These are phyloP conservation scores for Kokia cookei DNA, from an alignment of 441 rosid species.

Conservation along the genomic window DNA sequence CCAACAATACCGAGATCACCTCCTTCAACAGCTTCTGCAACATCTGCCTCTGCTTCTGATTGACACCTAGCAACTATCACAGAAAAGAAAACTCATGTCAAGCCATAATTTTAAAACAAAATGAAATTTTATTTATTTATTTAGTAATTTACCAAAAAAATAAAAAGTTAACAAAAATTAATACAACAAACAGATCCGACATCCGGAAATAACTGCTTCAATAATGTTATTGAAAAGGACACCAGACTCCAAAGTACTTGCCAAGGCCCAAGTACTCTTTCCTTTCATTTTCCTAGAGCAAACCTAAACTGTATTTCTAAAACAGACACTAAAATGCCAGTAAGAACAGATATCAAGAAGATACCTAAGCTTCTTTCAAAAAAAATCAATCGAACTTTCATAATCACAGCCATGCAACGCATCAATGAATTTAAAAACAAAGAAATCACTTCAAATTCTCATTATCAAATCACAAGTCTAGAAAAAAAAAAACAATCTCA, in stretches of 20 bases:
- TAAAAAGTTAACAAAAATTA: not conserved
- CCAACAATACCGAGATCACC: slow-evolving; percentile 73
- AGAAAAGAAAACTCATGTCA: not conserved
- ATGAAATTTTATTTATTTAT: not conserved
- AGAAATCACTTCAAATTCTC: not conserved
- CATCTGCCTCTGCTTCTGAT: slow-evolving; percentile 55
- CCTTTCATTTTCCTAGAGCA: not conserved
- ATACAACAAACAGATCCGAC: not conserved
- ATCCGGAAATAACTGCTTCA: not conserved
- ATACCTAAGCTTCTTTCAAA: not conserved
- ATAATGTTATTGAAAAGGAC: not conserved
- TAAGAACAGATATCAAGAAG: not conserved
- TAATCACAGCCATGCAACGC: not conserved
- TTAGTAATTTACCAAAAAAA: no score
- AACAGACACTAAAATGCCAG: not conserved
- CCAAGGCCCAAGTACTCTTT: not conserved
- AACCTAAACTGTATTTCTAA: not conserved
- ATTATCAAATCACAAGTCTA: not conserved
- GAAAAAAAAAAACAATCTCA: not conserved
- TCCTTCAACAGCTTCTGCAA: slow-evolving; percentile 40
- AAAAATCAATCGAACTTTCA: not conserved
- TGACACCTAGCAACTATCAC: slow-evolving; percentile 71
- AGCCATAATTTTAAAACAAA: not conserved
- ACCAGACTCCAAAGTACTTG: not conserved
- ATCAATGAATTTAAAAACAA: not conserved